Percentiles rank a stretch among this genome's conserved stretches.
Conservation (phyloP, 805 yeast genomes). For the Zygosaccharomyces gambellarensis region DNA sequence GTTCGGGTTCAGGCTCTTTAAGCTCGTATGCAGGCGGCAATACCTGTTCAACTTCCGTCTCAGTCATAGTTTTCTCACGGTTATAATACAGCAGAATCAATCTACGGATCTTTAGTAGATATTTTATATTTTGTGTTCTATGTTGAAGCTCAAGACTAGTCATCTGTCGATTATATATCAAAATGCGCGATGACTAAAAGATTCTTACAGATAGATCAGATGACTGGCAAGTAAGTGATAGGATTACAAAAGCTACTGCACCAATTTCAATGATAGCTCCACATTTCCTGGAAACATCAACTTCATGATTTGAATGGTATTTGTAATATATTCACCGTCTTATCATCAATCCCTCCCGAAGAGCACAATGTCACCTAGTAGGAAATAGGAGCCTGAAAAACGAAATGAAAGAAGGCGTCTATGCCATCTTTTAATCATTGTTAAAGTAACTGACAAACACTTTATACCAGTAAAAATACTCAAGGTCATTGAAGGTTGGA, state of each 20-base stretch:
- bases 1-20: slow-evolving; percentile 84
- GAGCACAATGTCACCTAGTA: no score
- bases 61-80: slow-evolving; percentile 4
- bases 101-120: not conserved
- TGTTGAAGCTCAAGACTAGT: not conserved
- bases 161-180: not conserved
- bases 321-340: no score
- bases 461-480: no score
- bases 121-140: not conserved
- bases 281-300: no score
- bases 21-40: slow-evolving; percentile 31
- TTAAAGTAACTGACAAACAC: no score
- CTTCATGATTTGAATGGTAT: no score
- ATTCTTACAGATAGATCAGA: not conserved
- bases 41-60: slow-evolving; percentile 11
- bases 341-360: no score
- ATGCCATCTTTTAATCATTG: no score
- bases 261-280: no score
- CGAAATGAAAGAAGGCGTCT: no score
- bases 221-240: not conserved
- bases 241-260: not conserved
- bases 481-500: no score
- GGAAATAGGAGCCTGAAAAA: no score
- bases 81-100: slow-evolving; percentile 11
- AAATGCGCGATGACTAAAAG: slow-evolving; percentile 1